These are phyloP conservation scores for Daphne laureola DNA, from an alignment of 441 rosid genomes.

Conservation along the genomic window DNA sequence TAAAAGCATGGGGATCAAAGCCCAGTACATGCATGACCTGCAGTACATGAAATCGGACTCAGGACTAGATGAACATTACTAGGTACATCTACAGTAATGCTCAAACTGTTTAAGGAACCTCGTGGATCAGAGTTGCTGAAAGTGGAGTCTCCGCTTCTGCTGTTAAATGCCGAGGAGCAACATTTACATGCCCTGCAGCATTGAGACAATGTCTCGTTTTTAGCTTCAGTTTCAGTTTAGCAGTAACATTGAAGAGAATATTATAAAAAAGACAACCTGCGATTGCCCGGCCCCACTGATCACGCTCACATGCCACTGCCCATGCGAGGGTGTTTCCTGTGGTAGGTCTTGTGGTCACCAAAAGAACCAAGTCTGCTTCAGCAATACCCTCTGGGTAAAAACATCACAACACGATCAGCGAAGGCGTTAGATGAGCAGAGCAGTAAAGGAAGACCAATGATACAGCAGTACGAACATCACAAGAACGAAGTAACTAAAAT, in stretches of 20 bases:
- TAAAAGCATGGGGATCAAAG: slow-evolving; percentile 97
- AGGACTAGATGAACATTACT: not conserved
- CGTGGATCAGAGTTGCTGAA: slow-evolving; percentile 95
- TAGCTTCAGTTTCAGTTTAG: slow-evolving; percentile 12
- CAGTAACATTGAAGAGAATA: not conserved
- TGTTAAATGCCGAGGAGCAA: slow-evolving; percentile 98
- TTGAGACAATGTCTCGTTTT: slow-evolving; percentile 5
- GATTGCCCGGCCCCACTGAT: slow-evolving; percentile 99
- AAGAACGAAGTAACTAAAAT: slow-evolving; percentile 8
- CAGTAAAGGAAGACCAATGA: slow-evolving; percentile 5
- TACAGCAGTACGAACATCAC: slow-evolving; percentile 10
- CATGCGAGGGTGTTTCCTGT: slow-evolving; percentile 99
- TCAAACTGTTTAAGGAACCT: slow-evolving; percentile 32
- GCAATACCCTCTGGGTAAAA: slow-evolving; percentile 68
- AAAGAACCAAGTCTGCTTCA: slow-evolving; percentile 83
- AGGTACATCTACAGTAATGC: too few relatives aligned
- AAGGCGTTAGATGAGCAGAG: not conserved
- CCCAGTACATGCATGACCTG: slow-evolving; percentile 99
- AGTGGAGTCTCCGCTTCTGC: slow-evolving; percentile 95
- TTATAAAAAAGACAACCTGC: slow-evolving; percentile 50
- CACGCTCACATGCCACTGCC: slow-evolving; percentile 99
- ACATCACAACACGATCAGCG: slow-evolving; percentile 7
- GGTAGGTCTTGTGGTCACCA: slow-evolving; percentile 98
- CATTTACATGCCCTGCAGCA: slow-evolving; percentile 88
- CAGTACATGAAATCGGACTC: slow-evolving; percentile 10